Evolutionary conservation across 2,329 filamentous ascomycete species (phyloP).

Genomic region (Byssoonygena ceratinophila): DNA sequence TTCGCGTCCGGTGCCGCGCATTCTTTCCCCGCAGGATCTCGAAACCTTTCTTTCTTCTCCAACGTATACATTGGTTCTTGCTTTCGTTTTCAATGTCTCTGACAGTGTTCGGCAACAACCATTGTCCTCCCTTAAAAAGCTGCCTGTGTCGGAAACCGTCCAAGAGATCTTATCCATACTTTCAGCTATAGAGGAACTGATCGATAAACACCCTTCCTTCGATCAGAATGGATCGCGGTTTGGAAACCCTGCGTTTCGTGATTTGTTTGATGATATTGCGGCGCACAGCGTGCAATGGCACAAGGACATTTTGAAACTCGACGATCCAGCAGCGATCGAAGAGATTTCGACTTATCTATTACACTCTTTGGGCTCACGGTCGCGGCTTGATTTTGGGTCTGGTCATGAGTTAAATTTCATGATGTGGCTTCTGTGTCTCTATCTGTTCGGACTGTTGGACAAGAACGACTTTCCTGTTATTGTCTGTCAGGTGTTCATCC

Average conservation of each 20-base stretch:
- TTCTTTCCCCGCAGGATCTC: conserved; percentile 71
- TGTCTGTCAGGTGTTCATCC: conserved; percentile 65
- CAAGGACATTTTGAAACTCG: conserved; percentile 30
- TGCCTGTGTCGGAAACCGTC: conserved; percentile 42
- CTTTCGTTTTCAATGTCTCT: conserved; percentile 77
- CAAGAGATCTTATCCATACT: conserved; percentile 59
- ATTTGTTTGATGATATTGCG: conserved; percentile 53
- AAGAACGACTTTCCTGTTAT: conserved; percentile 59
- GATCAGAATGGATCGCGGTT: conserved; percentile 85
- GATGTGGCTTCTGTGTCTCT: conserved; percentile 90
- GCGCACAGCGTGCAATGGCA: conserved; percentile 35
- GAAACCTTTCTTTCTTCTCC: conserved; percentile 67
- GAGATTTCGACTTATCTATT: conserved; percentile 73
- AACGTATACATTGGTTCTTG: conserved; percentile 63
- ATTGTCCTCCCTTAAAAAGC: conserved; percentile 49
- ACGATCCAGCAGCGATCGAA: conserved; percentile 43
- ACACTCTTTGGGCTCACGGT: conserved; percentile 74
- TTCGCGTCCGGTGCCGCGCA: conserved; percentile 60
- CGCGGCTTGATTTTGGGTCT: conserved; percentile 89
- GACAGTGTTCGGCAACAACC: conserved; percentile 66
- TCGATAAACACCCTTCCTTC: conserved; percentile 62
- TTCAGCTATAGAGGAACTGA: conserved; percentile 54
- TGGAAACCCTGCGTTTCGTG: conserved; percentile 83
- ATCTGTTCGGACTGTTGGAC: conserved; percentile 60
- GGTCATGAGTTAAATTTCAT: conserved; percentile 96